Percentiles rank a stretch among this genome's conserved stretches.
phyloP scores from a whole-genome alignment of 2,329 filamentous ascomycete species.

The Talaromyces atroroseus region DNA sequence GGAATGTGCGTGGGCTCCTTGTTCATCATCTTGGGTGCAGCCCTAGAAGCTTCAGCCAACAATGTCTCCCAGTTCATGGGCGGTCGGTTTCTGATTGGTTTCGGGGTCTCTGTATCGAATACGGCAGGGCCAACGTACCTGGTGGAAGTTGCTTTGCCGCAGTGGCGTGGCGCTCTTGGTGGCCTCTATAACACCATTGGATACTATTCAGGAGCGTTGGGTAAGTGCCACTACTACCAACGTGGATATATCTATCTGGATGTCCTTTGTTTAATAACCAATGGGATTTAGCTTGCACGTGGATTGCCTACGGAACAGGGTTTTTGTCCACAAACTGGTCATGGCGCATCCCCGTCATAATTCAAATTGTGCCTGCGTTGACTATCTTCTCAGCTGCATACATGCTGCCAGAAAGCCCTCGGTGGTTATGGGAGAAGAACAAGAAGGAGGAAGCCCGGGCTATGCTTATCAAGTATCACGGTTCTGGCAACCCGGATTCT shows the following conservation, averaged over 20 bases:
- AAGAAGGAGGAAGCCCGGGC: slow-evolving; percentile 53
- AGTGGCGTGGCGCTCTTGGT: slow-evolving; percentile 23
- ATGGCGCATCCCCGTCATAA: slow-evolving; percentile 57
- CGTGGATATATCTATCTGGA: too few species aligned
- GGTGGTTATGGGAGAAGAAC: slow-evolving; percentile 57
- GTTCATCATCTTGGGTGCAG: slow-evolving; percentile 23
- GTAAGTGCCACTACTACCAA: too few species aligned
- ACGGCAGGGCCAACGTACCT: slow-evolving; percentile 26
- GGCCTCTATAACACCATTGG: slow-evolving; percentile 25
- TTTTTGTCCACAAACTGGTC: slow-evolving; percentile 27
- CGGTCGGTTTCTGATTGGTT: slow-evolving; percentile 28
- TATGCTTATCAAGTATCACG: slow-evolving; percentile 56
- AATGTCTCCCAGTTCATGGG: slow-evolving; percentile 24
- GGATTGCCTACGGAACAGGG: slow-evolving; percentile 22
- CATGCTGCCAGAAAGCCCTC: slow-evolving; percentile 57
- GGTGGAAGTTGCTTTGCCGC: slow-evolving; percentile 26
- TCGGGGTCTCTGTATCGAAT: slow-evolving; percentile 33
- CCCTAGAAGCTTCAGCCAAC: slow-evolving; percentile 20
- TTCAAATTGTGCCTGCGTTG: slow-evolving; percentile 43
- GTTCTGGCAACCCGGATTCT: slow-evolving; percentile 39
- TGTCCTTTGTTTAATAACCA: too few species aligned
- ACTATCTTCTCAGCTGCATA: slow-evolving; percentile 48
- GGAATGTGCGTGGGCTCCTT: slow-evolving; percentile 40
- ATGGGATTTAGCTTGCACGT: not conserved
- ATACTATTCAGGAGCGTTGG: slow-evolving; percentile 14